phyloP scores from a whole-genome alignment of 768 basidiomycete species.

The Polyporus arcularius region DNA sequence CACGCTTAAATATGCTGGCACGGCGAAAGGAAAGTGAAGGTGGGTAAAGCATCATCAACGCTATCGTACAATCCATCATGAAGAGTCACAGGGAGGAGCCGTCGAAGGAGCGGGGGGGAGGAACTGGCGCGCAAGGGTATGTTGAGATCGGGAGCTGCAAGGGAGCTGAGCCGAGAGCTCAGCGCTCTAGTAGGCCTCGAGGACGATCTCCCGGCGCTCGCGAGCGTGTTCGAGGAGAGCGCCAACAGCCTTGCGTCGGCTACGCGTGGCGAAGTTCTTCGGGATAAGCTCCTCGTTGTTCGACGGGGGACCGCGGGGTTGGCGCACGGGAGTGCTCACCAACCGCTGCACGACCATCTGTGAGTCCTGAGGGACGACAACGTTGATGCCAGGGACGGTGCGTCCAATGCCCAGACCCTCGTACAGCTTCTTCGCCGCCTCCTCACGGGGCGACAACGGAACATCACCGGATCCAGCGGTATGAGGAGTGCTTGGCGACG shows the following conservation, averaged over 20 bases:
- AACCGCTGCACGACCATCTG: slow-evolving; percentile 45
- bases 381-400: slow-evolving; percentile 45
- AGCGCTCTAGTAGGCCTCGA: slow-evolving; percentile 62
- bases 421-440: slow-evolving; percentile 83
- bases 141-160: background rate
- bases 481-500: slow-evolving; percentile 75
- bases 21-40: slow-evolving; percentile 16
- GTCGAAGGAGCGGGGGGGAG: slow-evolving; percentile 12
- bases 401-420: slow-evolving; percentile 88
- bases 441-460: slow-evolving; percentile 80
- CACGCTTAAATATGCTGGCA: slow-evolving; percentile 26
- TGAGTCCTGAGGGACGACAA: slow-evolving; percentile 41
- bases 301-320: slow-evolving; percentile 86
- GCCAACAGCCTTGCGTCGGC: slow-evolving; percentile 82
- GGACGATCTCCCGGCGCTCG: slow-evolving; percentile 67
- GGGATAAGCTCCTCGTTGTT: slow-evolving; percentile 84
- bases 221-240: slow-evolving; percentile 81
- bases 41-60: slow-evolving; percentile 3
- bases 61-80: slow-evolving; percentile 24
- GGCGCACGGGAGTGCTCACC: slow-evolving; percentile 74
- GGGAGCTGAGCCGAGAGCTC: background rate
- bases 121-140: slow-evolving; percentile 1
- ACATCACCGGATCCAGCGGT: slow-evolving; percentile 58
- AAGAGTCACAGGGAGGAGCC: slow-evolving; percentile 4
- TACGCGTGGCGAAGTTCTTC: slow-evolving; percentile 86